Base-by-base conservation (phyloP, 108 stramenopile species). In the Seminavis robusta region DNA sequence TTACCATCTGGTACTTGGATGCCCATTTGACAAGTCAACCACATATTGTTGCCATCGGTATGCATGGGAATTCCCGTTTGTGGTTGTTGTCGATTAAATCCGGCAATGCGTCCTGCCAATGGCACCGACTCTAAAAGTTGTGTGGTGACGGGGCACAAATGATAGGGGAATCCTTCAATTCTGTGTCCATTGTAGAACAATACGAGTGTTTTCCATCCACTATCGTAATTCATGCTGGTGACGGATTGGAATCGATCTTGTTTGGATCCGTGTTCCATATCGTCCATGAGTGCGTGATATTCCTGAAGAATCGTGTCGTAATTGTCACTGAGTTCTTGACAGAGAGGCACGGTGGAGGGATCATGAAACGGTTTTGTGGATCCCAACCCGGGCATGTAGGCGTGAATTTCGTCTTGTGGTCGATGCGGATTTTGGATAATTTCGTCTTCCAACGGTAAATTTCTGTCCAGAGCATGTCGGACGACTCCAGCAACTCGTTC, bases 1-100 rank as follows among this genome's bases (percentile, higher is more conserved):
- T 16, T 30, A 3, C 55, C 56, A 42, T 63, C 57, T 56, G 57
- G 80, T 10, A 83, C 73, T 26, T 71, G 54, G 38, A 92, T 65
- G 3, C 86, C 84, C 85, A 88, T 86, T 66, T 92, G 91, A 41
- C 81, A 77, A 9, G 91, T 92, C 1, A 92, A 60, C 90, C 91
- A 92, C 91, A 92, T 92, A 49, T 92, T 92, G 54, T 92, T 92
- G 17, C 91, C 91, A 56, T 92, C 91, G 28, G 63, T 79, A 42
- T 92, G 91, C 10, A 77, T 49, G 1, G 87, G 86, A 65, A 92
- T 92, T 16, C 91, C 91, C 32, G 72, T 76, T 11, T 52, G 26
- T 11, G 87, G 87, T 59, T 82, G 64, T 59, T 92, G 91, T 52
- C 87, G 67, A 71, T 92, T 92, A 47, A 92, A 92, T 1, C 91